Evolutionary conservation across 1,139 yeast genomes (phyloP).

Genomic region (Hemisphaericaspora xylofermentans): DNA sequence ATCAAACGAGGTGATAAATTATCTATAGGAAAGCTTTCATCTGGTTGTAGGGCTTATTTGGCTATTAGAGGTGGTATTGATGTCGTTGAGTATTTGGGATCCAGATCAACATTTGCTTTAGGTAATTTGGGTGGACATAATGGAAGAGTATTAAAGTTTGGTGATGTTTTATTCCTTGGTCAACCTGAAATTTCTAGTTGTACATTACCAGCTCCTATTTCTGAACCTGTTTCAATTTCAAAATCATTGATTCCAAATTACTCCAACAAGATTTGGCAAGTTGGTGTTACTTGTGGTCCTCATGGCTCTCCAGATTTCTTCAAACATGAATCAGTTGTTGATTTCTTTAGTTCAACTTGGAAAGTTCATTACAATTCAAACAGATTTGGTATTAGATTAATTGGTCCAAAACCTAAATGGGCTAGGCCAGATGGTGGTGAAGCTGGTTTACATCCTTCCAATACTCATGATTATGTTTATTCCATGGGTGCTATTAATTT

Average conservation of each 20-base stretch:
- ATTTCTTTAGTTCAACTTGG: conserved; percentile 79
- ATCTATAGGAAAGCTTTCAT: conserved; percentile 71
- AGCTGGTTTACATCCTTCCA: conserved; percentile 96
- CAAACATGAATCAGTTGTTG: conserved; percentile 67
- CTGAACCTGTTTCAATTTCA: conserved; percentile 62
- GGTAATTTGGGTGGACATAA: conserved; percentile 95
- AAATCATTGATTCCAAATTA: conserved; percentile 58
- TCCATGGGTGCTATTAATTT: conserved; percentile 95
- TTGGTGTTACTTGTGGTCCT: conserved; percentile 95
- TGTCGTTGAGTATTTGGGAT: conserved; percentile 89
- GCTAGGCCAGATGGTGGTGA: conserved; percentile 98
- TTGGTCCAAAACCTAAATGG: conserved; percentile 97
- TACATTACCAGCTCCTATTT: conserved; percentile 67
- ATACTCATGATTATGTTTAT: conserved; percentile 95
- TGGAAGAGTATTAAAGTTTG: conserved; percentile 86
- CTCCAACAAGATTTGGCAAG: conserved; percentile 66
- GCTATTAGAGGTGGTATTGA: conserved; percentile 93
- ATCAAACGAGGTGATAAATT: conserved; percentile 75
- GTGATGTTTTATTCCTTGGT: conserved; percentile 86
- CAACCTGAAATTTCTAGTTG: conserved; percentile 70
- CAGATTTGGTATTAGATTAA: conserved; percentile 90
- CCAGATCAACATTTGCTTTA: conserved; percentile 93
- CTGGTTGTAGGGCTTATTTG: conserved; percentile 87
- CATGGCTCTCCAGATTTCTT: conserved; percentile 97
- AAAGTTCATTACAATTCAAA: conserved; percentile 96